These are phyloP conservation scores for Kazachstania psychrophila DNA, from an alignment of 805 yeast species.

Conservation along the genomic window DNA sequence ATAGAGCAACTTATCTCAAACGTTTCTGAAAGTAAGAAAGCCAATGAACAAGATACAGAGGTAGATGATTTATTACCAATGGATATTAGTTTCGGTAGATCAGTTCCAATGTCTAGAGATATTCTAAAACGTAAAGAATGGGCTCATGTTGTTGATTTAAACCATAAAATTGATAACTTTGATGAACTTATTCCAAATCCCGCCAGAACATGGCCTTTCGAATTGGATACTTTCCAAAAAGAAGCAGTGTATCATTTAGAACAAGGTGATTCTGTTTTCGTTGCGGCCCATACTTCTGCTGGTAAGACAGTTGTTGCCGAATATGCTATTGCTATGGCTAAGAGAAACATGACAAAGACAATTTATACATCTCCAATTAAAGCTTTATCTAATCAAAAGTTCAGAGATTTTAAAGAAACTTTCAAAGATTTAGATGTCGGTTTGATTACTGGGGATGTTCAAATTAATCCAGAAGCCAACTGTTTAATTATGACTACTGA, in stretches of 20 bases:
- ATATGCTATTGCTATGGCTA: constrained; percentile 95
- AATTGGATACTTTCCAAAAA: constrained; percentile 88
- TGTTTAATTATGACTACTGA: constrained; percentile 98
- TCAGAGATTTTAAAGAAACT: constrained; percentile 73
- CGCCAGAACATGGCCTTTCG: constrained; percentile 92
- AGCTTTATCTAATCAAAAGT: constrained; percentile 83
- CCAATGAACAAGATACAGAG: constrained; percentile 16
- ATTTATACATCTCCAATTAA: constrained; percentile 94
- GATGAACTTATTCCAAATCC: constrained; percentile 83
- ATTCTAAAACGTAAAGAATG: constrained; percentile 47
- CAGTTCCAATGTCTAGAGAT: constrained; percentile 17
- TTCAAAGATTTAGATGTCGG: constrained; percentile 85
- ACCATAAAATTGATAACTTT: constrained; percentile 76
- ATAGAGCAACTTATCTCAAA: constrained; percentile 1
- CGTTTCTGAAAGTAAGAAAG: constrained; percentile 3
- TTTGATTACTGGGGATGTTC: constrained; percentile 94
- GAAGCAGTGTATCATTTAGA: constrained; percentile 95
- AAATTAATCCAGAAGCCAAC: constrained; percentile 91
- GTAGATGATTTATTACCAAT: constrained; percentile 43
- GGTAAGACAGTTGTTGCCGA: constrained; percentile 98
- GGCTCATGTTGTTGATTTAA: constrained; percentile 92
- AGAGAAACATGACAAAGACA: constrained; percentile 91
- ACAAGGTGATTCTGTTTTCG: constrained; percentile 96
- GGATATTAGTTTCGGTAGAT: constrained; percentile 40
- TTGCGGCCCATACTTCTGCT: constrained; percentile 98